Percentiles rank a stretch among this genome's conserved stretches.
phyloP scores from a whole-genome alignment of 148 eudicot species.

The Drosera capensis region DNA sequence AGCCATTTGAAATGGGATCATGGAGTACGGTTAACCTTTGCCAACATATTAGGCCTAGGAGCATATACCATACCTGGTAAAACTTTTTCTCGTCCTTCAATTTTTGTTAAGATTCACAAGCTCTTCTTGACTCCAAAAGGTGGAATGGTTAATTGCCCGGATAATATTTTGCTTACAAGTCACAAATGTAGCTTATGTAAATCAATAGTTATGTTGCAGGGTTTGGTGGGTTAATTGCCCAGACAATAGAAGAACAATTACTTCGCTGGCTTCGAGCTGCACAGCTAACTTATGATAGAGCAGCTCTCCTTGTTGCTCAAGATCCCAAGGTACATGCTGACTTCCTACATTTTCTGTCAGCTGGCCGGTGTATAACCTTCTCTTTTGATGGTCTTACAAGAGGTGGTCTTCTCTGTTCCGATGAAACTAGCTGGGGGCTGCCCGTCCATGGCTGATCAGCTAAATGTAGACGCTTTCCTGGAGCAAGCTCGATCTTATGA shows the following conservation, averaged over 20 bases:
- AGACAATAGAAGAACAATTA: constrained; percentile 73
- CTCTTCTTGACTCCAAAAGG: background rate
- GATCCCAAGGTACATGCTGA: constrained; percentile 67
- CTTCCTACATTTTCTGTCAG: constrained; percentile 1
- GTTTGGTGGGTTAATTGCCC: constrained; percentile 79
- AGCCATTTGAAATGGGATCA: constrained; percentile 98
- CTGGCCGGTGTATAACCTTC: constrained; percentile 5
- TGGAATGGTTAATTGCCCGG: background rate
- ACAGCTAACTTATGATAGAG: constrained; percentile 94
- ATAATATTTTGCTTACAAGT: background rate
- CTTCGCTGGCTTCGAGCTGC: constrained; percentile 96
- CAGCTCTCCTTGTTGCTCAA: constrained; percentile 97
- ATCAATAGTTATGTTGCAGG: constrained; percentile 23
- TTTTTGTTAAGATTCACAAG: too few species aligned
- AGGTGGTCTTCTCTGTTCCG: constrained; percentile 91
- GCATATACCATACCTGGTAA: constrained; percentile 83
- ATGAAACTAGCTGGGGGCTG: constrained; percentile 99
- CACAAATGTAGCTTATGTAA: background rate
- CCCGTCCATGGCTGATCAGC: constrained; percentile 87
- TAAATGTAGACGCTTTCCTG: constrained; percentile 89
- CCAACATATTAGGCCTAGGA: constrained; percentile 79
- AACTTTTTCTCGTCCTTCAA: background rate
- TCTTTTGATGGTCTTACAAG: constrained; percentile 44
- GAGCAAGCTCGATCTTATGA: constrained; percentile 99
- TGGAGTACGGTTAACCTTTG: constrained; percentile 90